These are phyloP conservation scores for Calonectria ilicicola DNA, from an alignment of 2,329 filamentous ascomycete genomes.

Conservation along the genomic window DNA sequence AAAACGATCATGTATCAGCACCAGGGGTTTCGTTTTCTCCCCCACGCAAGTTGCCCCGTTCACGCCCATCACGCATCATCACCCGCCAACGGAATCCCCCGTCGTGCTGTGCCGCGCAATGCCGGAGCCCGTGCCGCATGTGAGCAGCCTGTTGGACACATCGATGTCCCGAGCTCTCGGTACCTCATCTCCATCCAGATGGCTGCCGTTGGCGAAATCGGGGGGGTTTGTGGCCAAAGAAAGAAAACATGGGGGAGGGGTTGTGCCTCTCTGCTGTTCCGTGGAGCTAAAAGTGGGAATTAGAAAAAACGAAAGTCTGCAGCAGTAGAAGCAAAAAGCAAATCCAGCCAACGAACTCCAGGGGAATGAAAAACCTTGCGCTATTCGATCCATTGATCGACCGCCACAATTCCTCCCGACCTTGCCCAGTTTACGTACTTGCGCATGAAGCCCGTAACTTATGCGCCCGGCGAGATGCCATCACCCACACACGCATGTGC, in stretches of 20 bases:
- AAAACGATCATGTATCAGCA: constrained; percentile 3
- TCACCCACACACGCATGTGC: background rate
- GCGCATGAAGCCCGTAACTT: background rate
- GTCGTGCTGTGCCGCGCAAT: background rate
- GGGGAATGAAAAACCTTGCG: constrained; percentile 32
- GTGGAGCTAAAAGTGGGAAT: constrained; percentile 17
- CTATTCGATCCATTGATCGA: constrained; percentile 32
- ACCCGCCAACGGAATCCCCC: background rate
- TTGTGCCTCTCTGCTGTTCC: constrained; percentile 8
- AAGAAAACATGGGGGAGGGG: constrained; percentile 4
- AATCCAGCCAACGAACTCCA: constrained; percentile 35
- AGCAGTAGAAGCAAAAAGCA: constrained; percentile 30
- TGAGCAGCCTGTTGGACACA: constrained; percentile 3
- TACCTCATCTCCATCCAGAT: constrained; percentile 24
- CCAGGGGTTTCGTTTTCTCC: constrained; percentile 1
- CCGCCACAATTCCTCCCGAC: constrained; percentile 38
- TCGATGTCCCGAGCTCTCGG: constrained; percentile 27
- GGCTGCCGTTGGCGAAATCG: constrained; percentile 36
- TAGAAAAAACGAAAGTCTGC: background rate
- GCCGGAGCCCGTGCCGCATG: constrained; percentile 2
- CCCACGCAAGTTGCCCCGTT: constrained; percentile 9
- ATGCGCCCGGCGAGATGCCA: background rate
- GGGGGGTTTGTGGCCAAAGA: background rate
- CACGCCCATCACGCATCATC: background rate
- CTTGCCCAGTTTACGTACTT: background rate